Conservation (phyloP, 2,329 filamentous ascomycete species). For the Diaporthe citri region DNA sequence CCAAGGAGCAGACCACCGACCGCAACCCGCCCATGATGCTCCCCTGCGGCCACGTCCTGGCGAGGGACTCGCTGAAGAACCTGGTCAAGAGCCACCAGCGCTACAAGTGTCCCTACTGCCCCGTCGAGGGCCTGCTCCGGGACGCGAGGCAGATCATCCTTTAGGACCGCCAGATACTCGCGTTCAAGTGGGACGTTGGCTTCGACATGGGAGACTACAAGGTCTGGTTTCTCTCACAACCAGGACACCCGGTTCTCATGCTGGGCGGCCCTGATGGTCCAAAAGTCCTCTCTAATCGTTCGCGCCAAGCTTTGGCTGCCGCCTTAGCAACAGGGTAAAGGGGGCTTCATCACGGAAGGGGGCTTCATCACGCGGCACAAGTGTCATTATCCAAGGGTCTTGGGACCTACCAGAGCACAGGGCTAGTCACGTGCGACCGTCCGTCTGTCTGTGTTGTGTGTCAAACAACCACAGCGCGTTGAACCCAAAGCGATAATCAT, state of each 20-base stretch:
- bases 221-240: background rate
- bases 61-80: conserved; percentile 83
- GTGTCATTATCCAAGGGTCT: background rate
- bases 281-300: background rate
- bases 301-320: background rate
- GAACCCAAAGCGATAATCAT: conserved; percentile 11
- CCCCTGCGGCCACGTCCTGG: conserved; percentile 94
- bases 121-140: conserved; percentile 80
- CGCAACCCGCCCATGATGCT: conserved; percentile 97
- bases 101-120: conserved; percentile 98
- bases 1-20: conserved; percentile 95
- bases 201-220: background rate
- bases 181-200: background rate
- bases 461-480: conserved; percentile 10
- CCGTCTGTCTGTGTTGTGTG: background rate
- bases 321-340: background rate
- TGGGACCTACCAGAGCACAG: background rate
- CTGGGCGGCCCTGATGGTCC: background rate
- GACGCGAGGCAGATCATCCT: conserved; percentile 82
- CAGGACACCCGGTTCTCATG: background rate
- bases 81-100: conserved; percentile 78
- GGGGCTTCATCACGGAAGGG: background rate
- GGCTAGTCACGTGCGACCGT: background rate
- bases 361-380: background rate
- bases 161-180: conserved; percentile 50